Evolutionary conservation across 192 early-diverging fungal genomes (phyloP), one percentile per base, ranked within the genome.

Genomic region (Coemansia sp.): DNA sequence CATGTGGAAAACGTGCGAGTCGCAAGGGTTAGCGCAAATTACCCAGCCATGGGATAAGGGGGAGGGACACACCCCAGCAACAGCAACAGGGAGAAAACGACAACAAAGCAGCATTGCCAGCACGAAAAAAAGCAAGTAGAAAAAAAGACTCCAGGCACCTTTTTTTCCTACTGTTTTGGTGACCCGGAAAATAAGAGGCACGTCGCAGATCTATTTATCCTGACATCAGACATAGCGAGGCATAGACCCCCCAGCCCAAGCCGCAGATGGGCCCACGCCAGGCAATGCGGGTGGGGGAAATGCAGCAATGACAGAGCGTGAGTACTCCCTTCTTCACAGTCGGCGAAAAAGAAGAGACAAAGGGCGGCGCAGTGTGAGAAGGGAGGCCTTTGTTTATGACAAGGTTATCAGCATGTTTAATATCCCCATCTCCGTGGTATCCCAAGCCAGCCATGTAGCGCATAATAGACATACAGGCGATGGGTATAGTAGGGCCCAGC

Each of bases 331-430:
- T 18, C 18, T 57, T 57, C 55, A 43, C 45, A 59, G 58, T 31
- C 43, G 21, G 23, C 20, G 67, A 69, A 55, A 66, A 65, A 42
- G 59, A 67, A 26, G 65, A 61, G 61, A 56, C 60, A 65, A 38
- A 31, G 25, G 48, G 28, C 48, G 48, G 48, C 48, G 12, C 25
- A 52, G 28, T 55, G 25, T 31, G 52, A 55, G 6, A 62, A 21
- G 56, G 56, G 16, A n/a, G 56, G 4, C 34, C 56, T 37, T 58
- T 58, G 56, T 58, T 58, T 58, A 58, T 58, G 56, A 58, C 56
- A 58, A 58, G 20, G 20, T 26, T 33, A 33, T 12, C 52, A n/a
- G 26, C 26, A 50, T 9, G 48, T 21, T 26, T 45, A 20, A 45
- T 21, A 45, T 45, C 43, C 37, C 42, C 48, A 47, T 18, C 48